Evolutionary conservation across 495 filamentous ascomycete species (phyloP), one percentile per base, ranked within the genome.

Genomic region (Sordaria brevicollis): DNA sequence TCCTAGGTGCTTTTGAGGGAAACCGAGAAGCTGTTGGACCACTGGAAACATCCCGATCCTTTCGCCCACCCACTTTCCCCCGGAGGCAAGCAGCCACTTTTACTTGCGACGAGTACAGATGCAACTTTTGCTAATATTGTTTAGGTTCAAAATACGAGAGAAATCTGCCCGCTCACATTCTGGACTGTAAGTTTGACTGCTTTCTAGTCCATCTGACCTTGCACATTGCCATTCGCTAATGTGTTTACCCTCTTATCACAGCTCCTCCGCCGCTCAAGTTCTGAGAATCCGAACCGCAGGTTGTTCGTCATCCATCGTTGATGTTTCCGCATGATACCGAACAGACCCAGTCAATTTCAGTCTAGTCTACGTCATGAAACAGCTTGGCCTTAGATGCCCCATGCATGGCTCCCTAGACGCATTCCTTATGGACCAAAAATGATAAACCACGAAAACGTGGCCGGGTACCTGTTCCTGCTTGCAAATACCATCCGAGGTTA

Each of bases 1-100:
- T 35, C 25, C 34, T 67, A 97, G 94, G 87, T 86, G 31, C 76
- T 99, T 65, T 82, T 98, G 62, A 86, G 89, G 71, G 92, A 97
- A 79, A 92, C 96, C 35, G 95, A 98, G 80, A 89, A 90, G 69
- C 76, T 97, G 68, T 80, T 99, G 71, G 89, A 97, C 74, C 91
- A 88, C 74, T 99, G 93, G 93, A 97, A 97, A 80, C 96, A 99
- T 77, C 95, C 95, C 3, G 95, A 99, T 77, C 93, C 94, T 35
- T 98, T 97, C 77, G 80, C 85, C 69, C 86, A 89, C 65, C 95
- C 95, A 8, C 94, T 93, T 19, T 94, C 95, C 13, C 95, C 95
- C 19, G 95, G 95, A 86, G 95, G 95, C 96, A 86, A 74, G 87
- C n/a, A 11, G 11, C 41, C n/a, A n/a, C n/a, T 25, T 11, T 21